These are phyloP conservation scores for Leucocoprinus birnbaumii DNA, from an alignment of 768 basidiomycete species.

Conservation along the genomic window DNA sequence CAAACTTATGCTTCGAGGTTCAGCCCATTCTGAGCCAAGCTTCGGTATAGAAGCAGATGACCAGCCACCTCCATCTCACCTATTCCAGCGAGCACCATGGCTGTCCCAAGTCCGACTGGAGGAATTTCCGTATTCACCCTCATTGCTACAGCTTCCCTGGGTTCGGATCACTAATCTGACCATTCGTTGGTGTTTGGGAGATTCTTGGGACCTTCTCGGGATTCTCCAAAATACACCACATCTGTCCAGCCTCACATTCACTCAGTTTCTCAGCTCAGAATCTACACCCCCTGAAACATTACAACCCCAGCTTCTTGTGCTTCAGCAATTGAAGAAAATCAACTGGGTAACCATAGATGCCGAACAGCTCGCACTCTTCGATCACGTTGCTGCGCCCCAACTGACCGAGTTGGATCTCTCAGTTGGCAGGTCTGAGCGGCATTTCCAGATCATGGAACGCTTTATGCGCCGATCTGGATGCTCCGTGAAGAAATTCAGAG, in stretches of 20 bases:
- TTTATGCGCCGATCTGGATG: constrained; percentile 4
- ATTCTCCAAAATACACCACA: background rate
- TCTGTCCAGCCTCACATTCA: background rate
- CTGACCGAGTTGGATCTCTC: background rate
- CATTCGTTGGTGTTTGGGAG: background rate
- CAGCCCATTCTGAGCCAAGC: background rate
- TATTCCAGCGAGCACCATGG: constrained; percentile 2
- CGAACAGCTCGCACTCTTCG: background rate
- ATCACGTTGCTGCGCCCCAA: background rate
- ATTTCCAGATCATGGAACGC: background rate
- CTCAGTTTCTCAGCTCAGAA: background rate
- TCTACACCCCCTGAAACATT: background rate
- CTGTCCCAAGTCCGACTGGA: background rate
- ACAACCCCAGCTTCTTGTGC: too few relatives aligned
- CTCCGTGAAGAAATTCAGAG: background rate
- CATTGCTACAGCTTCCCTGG: constrained; percentile 1
- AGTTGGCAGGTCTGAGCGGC: background rate
- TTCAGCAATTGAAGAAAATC: background rate
- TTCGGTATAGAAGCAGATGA: too few relatives aligned
- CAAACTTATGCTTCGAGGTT: background rate
- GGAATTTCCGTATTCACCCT: background rate
- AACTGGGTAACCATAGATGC: background rate
- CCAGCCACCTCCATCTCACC: background rate
- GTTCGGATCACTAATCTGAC: background rate
- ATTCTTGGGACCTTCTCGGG: background rate